Percentiles rank a stretch among this genome's conserved stretches.
These are phyloP conservation scores for Microsporum canis DNA, from an alignment of 2,329 filamentous ascomycete genomes.

Conservation along the genomic window DNA sequence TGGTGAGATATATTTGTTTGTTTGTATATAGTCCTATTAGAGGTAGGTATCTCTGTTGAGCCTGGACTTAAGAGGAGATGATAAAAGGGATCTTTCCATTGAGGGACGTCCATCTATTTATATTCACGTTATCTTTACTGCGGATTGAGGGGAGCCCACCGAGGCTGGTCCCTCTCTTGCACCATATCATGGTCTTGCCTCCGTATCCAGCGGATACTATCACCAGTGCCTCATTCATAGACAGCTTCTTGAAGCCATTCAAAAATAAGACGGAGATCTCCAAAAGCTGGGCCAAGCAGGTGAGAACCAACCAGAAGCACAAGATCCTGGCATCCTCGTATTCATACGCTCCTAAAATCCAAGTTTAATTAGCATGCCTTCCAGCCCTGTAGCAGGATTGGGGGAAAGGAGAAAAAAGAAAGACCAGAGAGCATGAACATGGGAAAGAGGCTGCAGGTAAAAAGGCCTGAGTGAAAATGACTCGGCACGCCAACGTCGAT, in stretches of 20 bases:
- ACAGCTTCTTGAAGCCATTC: background rate
- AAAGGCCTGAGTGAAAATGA: background rate
- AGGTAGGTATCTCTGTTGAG: background rate
- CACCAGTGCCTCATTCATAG: background rate
- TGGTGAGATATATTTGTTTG: constrained; percentile 2
- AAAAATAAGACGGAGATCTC: background rate
- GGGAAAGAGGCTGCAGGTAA: background rate
- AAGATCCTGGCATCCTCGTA: background rate
- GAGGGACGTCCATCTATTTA: background rate
- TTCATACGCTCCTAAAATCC: background rate
- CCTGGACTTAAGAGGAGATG: background rate
- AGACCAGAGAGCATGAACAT: background rate
- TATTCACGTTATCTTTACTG: background rate
- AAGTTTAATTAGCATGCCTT: background rate
- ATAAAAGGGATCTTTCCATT: background rate
- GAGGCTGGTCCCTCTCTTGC: background rate
- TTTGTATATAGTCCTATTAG: background rate
- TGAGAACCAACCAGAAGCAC: background rate
- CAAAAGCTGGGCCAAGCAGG: background rate
- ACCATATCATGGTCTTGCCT: background rate
- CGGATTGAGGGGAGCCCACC: background rate
- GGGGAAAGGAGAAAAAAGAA: background rate
- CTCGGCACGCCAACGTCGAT: background rate
- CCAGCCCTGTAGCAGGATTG: background rate
- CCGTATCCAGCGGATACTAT: background rate